phyloP scores from a whole-genome alignment of 805 yeast species.

The Tetrapisispora arboricola region DNA sequence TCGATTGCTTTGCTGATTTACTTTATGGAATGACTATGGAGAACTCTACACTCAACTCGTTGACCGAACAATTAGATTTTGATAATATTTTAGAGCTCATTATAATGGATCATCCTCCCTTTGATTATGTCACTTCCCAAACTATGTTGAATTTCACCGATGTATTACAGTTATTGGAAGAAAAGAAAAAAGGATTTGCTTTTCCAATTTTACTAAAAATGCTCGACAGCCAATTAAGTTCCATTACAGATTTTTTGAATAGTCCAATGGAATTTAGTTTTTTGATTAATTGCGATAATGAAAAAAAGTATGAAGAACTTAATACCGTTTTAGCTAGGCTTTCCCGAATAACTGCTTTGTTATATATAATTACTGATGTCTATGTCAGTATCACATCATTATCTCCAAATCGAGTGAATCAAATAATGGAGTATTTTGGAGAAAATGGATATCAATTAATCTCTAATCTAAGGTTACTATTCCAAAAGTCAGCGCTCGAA shows the following conservation, averaged over 20 bases:
- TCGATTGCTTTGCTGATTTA: conserved; percentile 43
- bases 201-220: conserved; percentile 29
- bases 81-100: conserved; percentile 41
- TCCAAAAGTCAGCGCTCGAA: conserved; percentile 44
- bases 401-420: conserved; percentile 34
- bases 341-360: conserved; percentile 32
- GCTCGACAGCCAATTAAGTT: conserved; percentile 25
- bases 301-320: conserved; percentile 7
- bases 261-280: conserved; percentile 17
- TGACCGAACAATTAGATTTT: conserved; percentile 31
- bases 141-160: conserved; percentile 44
- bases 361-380: conserved; percentile 46
- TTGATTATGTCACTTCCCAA: conserved; percentile 47
- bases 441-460: conserved; percentile 34
- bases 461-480: conserved; percentile 35
- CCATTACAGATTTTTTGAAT: conserved; percentile 21
- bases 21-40: conserved; percentile 42
- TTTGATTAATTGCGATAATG: conserved; percentile 16
- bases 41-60: conserved; percentile 37
- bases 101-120: conserved; percentile 45
- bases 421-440: conserved; percentile 20
- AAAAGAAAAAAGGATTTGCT: conserved; percentile 42
- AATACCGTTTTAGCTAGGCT: conserved; percentile 17
- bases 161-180: conserved; percentile 47
- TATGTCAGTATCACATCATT: conserved; percentile 44